Evolutionary conservation across 2,329 filamentous ascomycete genomes (phyloP).

Genomic region (Aspergillus sp.): DNA sequence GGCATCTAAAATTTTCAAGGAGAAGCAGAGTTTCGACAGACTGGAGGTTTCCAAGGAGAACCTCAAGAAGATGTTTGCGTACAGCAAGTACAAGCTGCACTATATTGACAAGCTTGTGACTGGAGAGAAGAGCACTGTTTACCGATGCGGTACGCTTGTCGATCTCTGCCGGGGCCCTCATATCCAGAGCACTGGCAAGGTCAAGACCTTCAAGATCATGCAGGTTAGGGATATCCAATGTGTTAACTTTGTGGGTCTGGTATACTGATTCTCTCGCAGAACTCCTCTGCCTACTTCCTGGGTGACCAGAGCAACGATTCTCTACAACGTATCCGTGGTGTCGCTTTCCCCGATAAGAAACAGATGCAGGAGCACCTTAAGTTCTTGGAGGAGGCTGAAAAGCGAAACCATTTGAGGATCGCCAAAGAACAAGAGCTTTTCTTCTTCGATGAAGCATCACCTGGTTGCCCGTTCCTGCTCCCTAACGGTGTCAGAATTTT

Average conservation of each 20-base stretch:
- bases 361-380: constrained; percentile 89
- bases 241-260: background rate
- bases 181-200: constrained; percentile 86
- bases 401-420: constrained; percentile 91
- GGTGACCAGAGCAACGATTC: constrained; percentile 93
- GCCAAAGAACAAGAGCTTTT: constrained; percentile 95
- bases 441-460: constrained; percentile 94
- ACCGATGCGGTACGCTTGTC: constrained; percentile 88
- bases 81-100: constrained; percentile 98
- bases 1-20: constrained; percentile 83
- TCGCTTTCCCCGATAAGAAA: constrained; percentile 97
- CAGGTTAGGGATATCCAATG: constrained; percentile 53
- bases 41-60: constrained; percentile 87
- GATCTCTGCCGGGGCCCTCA: constrained; percentile 95
- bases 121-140: constrained; percentile 88
- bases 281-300: constrained; percentile 84
- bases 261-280: constrained; percentile 45
- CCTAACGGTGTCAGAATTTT: constrained; percentile 92
- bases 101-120: constrained; percentile 96
- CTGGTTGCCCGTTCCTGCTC: constrained; percentile 87
- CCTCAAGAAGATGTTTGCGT: constrained; percentile 91
- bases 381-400: constrained; percentile 95
- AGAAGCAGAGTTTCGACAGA: constrained; percentile 93
- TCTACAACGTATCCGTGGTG: constrained; percentile 92
- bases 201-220: constrained; percentile 93